Evolutionary conservation across 345 rosid species (phyloP), one percentile per base, ranked within the genome.

Genomic region (Rhodamnia rubescens): DNA sequence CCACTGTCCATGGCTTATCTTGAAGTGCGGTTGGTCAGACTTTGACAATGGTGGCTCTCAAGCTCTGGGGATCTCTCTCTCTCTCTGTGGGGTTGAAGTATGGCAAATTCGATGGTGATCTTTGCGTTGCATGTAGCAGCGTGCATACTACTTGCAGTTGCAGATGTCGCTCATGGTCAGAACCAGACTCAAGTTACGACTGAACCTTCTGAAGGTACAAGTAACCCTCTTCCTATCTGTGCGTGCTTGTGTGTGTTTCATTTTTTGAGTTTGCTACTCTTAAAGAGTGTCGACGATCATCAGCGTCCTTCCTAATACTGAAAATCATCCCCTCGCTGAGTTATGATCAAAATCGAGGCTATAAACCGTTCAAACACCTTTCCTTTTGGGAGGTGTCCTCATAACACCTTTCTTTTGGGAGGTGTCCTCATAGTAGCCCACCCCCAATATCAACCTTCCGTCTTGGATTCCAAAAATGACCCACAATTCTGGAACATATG

Each of bases 121-220:
- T 83, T 83, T 14, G 56, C 84, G 47, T 51, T 32, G 26, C 84
- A 21, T 83, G 36, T 82, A 16, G 53, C 44, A 32, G 75, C 75
- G 42, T 82, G 53, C 64, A 7, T 51, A 9, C 44, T 64, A 32
- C 1, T 64, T 64, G 75, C 75, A 32, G 75, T 64, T 64, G 75
- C 75, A 16, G 75, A 32, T 32, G 42, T 53, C 32, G 53, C 51
- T 74, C 74, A 12, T 64, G 86, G 83, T 22, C 86, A 85, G 27
- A 85, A 85, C 56, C 86, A 85, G 32, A 75, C 74, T 8, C 86
- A 69, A 69, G 51, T 83, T 53, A 74, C 69, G 27, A 47, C 81
- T 0, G 64, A 69, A 26, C 83, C 86, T 85, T 74, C 86, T 24
- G 86, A 85, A 85, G 86, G 86, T 85, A 26, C 81, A 22, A 8